A percentile compares a stretch with the other conserved stretches of the same genome.
Evolutionary conservation across 768 basidiomycete species (phyloP).

Genomic region (Mycena albidolilacea): DNA sequence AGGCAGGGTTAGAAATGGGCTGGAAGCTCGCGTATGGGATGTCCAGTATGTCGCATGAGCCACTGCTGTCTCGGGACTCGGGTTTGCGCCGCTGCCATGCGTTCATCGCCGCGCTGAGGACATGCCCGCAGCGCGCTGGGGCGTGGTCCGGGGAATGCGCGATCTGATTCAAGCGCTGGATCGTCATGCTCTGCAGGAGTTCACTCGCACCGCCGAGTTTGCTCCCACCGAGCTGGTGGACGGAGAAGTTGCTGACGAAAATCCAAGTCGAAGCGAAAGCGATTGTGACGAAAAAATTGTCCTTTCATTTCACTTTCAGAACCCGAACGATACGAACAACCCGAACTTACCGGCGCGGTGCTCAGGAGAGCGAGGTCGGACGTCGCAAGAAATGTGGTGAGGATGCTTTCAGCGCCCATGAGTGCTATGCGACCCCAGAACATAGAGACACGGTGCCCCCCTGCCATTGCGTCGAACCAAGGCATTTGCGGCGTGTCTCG

Average conservation of each 20-base stretch:
- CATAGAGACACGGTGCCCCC: constrained; percentile 49
- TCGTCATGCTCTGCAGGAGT: constrained; percentile 50
- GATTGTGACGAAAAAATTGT: constrained; percentile 57
- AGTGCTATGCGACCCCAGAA: constrained; percentile 58
- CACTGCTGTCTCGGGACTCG: neutral
- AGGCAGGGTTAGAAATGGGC: neutral
- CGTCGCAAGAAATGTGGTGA: constrained; percentile 52
- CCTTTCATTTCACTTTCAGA: constrained; percentile 26
- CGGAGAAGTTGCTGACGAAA: constrained; percentile 59
- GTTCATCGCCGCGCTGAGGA: constrained; percentile 53
- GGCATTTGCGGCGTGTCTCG: constrained; percentile 41
- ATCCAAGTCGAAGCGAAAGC: constrained; percentile 60
- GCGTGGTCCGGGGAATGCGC: constrained; percentile 57
- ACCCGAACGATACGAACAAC: too few species aligned
- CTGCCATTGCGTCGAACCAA: constrained; percentile 53
- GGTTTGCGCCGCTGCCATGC: constrained; percentile 37
- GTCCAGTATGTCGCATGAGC: neutral
- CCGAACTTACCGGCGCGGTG: constrained; percentile 48
- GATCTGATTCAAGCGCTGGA: constrained; percentile 53
- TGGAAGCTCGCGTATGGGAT: neutral
- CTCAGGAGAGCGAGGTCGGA: constrained; percentile 53
- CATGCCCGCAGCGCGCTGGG: constrained; percentile 57
- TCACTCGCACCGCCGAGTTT: constrained; percentile 57
- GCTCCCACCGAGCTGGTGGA: constrained; percentile 51
- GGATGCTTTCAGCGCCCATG: constrained; percentile 53